A percentile compares a stretch with the other conserved stretches of the same genome.
phyloP scores from a whole-genome alignment of 2,329 filamentous ascomycete genomes.

The Clathrospora elynae region DNA sequence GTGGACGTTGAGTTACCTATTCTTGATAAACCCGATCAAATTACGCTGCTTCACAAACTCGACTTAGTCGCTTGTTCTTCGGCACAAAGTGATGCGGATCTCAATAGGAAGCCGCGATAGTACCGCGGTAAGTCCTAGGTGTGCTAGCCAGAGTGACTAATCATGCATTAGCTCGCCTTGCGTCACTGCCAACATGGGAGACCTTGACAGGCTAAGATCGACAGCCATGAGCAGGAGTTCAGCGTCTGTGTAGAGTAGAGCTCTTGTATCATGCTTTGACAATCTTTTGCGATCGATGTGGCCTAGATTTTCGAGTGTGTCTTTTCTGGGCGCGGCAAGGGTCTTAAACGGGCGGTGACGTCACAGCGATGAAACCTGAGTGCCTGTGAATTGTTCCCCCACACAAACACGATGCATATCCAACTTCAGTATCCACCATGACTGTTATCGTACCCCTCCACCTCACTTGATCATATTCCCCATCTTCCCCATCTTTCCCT shows the following conservation, averaged over 20 bases:
- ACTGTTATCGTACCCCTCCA: too few relatives aligned
- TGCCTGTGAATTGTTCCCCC: slow-evolving; percentile 11
- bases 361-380: slow-evolving; percentile 15
- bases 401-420: slow-evolving; percentile 8
- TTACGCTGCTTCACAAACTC: too few relatives aligned
- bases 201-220: slow-evolving; percentile 1
- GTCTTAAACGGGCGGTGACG: slow-evolving; percentile 15
- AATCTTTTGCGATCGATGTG: background rate
- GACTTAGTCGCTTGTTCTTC: too few relatives aligned
- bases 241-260: background rate
- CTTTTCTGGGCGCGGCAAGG: slow-evolving; percentile 10
- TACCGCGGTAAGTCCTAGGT: too few relatives aligned
- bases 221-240: background rate
- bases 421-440: background rate
- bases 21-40: too few relatives aligned
- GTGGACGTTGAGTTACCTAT: too few relatives aligned
- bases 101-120: too few relatives aligned
- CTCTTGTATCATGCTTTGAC: background rate
- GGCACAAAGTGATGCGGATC: too few relatives aligned
- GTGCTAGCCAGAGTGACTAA: too few relatives aligned
- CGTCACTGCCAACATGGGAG: slow-evolving; percentile 5
- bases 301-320: slow-evolving; percentile 4
- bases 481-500: background rate
- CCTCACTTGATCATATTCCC: background rate
- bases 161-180: slow-evolving; percentile 1